Conservation (phyloP, 768 basidiomycete genomes). For the Paxillus rubicundulus region DNA sequence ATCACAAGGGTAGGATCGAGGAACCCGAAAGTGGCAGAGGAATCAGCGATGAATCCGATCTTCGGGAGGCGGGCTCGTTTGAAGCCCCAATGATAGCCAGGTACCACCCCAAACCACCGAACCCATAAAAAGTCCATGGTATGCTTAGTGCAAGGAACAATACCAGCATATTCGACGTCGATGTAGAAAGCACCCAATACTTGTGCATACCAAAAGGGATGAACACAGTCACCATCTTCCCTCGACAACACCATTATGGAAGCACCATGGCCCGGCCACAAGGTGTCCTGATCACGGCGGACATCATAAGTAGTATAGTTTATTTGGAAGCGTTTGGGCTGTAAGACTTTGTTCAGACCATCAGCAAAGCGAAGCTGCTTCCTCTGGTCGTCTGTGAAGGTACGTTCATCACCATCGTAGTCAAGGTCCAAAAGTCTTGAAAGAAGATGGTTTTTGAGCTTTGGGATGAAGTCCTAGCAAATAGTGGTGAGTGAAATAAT, state of each 20-base stretch:
- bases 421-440: slow-evolving; percentile 5
- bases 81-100: slow-evolving; percentile 1
- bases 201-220: slow-evolving; percentile 34
- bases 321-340: slow-evolving; percentile 11
- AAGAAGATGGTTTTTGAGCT: slow-evolving; percentile 16
- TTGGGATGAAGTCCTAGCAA: slow-evolving; percentile 9
- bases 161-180: slow-evolving; percentile 16
- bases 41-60: slow-evolving; percentile 21
- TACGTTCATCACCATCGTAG: not conserved
- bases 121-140: slow-evolving; percentile 33
- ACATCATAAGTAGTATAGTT: slow-evolving; percentile 36
- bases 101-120: slow-evolving; percentile 28
- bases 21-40: slow-evolving; percentile 32
- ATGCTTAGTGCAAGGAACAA: not conserved
- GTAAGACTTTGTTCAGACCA: slow-evolving; percentile 18
- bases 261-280: slow-evolving; percentile 12
- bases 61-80: slow-evolving; percentile 12
- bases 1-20: slow-evolving; percentile 34
- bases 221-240: slow-evolving; percentile 7
- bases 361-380: slow-evolving; percentile 11
- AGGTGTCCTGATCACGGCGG: slow-evolving; percentile 18
- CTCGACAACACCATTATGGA: slow-evolving; percentile 25
- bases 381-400: slow-evolving; percentile 7
- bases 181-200: slow-evolving; percentile 31
- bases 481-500: too few relatives aligned